phyloP scores from a whole-genome alignment of 2,329 filamentous ascomycete species.

The Aspergillus ochraceoroseus region DNA sequence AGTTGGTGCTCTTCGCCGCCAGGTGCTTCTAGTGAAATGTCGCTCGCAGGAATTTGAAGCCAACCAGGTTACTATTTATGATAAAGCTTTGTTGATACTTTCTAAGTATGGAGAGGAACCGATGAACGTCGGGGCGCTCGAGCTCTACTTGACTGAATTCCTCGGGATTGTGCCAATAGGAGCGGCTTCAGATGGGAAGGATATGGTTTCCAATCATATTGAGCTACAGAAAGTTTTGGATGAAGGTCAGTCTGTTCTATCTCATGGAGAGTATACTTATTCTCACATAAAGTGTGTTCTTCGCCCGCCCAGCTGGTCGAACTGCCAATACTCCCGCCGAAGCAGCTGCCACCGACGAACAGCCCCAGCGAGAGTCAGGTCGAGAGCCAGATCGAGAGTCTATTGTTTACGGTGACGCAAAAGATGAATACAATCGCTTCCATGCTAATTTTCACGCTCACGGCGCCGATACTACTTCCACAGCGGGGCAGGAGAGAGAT shows the following conservation, averaged over 20 bases:
- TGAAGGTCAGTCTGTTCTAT: conserved; percentile 21
- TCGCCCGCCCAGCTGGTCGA: too few relatives aligned
- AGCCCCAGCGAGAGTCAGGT: too few relatives aligned
- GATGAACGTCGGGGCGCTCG: conserved; percentile 31
- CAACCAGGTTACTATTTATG: conserved; percentile 40
- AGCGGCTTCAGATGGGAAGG: conserved; percentile 18
- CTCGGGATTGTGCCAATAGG: conserved; percentile 30
- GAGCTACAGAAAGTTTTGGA: conserved; percentile 24
- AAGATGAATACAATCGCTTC: too few relatives aligned
- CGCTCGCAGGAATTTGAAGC: conserved; percentile 36
- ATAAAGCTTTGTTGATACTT: conserved; percentile 37
- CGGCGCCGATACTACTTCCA: too few relatives aligned
- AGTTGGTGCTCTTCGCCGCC: conserved; percentile 32
- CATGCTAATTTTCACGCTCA: too few relatives aligned
- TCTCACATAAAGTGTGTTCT: too few relatives aligned
- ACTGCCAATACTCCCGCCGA: too few relatives aligned
- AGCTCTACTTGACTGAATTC: conserved; percentile 39
- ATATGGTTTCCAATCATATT: conserved; percentile 27
- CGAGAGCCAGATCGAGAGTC: too few relatives aligned
- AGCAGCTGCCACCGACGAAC: too few relatives aligned
- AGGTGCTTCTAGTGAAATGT: conserved; percentile 33
- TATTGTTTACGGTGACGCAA: too few relatives aligned
- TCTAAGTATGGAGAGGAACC: conserved; percentile 31
- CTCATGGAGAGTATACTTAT: background rate
- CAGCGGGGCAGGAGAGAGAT: too few relatives aligned